phyloP scores from a whole-genome alignment of 352 stramenopile genomes.

The Globisporangium paddicum region DNA sequence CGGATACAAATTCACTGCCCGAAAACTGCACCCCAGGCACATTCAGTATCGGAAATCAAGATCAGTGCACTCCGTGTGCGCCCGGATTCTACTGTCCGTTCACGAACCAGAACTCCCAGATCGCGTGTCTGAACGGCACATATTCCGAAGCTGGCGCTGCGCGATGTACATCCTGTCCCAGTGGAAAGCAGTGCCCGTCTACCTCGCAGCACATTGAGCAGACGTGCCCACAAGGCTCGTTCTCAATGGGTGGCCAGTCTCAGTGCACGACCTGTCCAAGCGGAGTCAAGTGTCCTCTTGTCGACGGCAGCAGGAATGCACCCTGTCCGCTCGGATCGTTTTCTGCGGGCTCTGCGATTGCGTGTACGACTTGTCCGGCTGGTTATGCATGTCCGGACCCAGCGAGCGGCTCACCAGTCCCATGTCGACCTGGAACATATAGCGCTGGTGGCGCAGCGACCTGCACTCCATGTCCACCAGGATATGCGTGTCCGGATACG shows the following conservation, averaged over 20 bases:
- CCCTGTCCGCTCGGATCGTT: constrained; percentile 40
- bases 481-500: constrained; percentile 70
- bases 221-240: constrained; percentile 55
- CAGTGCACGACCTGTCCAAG: constrained; percentile 23
- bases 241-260: constrained; percentile 45
- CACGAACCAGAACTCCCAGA: constrained; percentile 30
- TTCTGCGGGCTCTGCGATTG: constrained; percentile 24
- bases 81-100: constrained; percentile 59
- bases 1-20: constrained; percentile 21
- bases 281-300: constrained; percentile 47
- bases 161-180: constrained; percentile 40
- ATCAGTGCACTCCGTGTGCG: constrained; percentile 45
- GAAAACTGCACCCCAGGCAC: constrained; percentile 39
- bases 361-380: constrained; percentile 65
- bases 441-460: constrained; percentile 39
- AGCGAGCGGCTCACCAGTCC: constrained; percentile 19
- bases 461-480: constrained; percentile 61
- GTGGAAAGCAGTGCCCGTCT: constrained; percentile 56
- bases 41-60: constrained; percentile 44
- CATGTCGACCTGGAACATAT: constrained; percentile 56
- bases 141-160: constrained; percentile 43
- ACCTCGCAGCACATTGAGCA: constrained; percentile 34
- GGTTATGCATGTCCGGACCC: constrained; percentile 49
- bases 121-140: constrained; percentile 41
- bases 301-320: constrained; percentile 44